phyloP scores from a whole-genome alignment of 1,284 basidiomycete genomes.

The Fomitopsis pinicola region DNA sequence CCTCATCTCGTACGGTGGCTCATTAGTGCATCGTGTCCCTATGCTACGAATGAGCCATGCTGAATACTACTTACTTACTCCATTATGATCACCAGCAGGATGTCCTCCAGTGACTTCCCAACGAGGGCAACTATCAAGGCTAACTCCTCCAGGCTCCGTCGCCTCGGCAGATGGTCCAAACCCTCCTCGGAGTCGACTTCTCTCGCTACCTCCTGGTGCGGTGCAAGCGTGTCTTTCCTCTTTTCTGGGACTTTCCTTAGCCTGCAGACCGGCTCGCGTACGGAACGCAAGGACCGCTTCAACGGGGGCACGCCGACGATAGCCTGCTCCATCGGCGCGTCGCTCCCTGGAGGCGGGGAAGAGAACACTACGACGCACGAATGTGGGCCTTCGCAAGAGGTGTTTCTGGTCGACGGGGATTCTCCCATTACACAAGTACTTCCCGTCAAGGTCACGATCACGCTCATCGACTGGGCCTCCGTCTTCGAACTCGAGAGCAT shows the following conservation, averaged over 20 bases:
- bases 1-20: too few species aligned
- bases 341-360: too few species aligned
- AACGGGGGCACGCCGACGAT: neutral
- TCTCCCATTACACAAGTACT: neutral
- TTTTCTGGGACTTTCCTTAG: neutral
- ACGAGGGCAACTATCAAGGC: neutral
- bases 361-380: neutral
- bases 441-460: neutral
- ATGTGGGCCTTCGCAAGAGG: neutral
- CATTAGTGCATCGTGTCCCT: too few species aligned
- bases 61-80: too few species aligned
- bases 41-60: too few species aligned
- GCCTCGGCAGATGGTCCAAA: neutral
- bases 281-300: neutral
- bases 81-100: neutral
- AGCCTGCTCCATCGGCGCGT: neutral
- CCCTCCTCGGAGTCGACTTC: neutral
- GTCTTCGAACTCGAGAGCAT: neutral
- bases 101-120: neutral
- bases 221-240: neutral
- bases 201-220: neutral
- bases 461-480: neutral
- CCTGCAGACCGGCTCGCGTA: neutral
- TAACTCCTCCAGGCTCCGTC: neutral
- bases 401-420: neutral